Conservation (phyloP, 2,329 filamentous ascomycete genomes). For the Neurospora crassa region DNA sequence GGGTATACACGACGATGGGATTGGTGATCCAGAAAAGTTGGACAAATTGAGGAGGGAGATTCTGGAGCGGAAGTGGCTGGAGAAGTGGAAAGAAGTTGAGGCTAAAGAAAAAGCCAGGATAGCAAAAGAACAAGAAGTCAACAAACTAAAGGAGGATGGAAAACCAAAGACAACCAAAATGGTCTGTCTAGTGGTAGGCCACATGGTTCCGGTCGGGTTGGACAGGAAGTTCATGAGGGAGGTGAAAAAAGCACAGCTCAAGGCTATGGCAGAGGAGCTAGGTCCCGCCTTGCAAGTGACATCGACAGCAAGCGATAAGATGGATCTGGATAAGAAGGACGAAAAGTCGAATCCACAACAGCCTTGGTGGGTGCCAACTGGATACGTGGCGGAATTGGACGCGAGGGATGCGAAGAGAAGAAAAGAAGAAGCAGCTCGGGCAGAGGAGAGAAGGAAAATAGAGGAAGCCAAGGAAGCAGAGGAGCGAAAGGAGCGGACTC, state of each 20-base stretch:
- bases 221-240: conserved; percentile 29
- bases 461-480: conserved; percentile 13
- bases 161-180: conserved; percentile 16
- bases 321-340: background rate
- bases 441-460: conserved; percentile 11
- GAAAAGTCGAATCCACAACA: background rate
- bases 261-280: background rate
- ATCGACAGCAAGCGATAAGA: background rate
- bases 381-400: background rate
- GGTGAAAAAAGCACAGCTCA: conserved; percentile 9
- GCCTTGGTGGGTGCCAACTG: background rate
- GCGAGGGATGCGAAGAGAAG: background rate
- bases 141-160: background rate
- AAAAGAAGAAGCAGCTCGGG: conserved; percentile 14
- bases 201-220: conserved; percentile 38
- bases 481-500: conserved; percentile 9
- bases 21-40: conserved; percentile 2
- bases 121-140: background rate
- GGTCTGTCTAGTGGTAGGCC: conserved; percentile 36
- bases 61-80: background rate
- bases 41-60: background rate
- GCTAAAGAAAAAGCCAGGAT: background rate
- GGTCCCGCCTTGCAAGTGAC: background rate
- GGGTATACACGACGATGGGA: background rate
- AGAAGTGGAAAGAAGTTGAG: background rate